Conservation (phyloP, 345 rosid species). For the Eucalyptus tenuipes region DNA sequence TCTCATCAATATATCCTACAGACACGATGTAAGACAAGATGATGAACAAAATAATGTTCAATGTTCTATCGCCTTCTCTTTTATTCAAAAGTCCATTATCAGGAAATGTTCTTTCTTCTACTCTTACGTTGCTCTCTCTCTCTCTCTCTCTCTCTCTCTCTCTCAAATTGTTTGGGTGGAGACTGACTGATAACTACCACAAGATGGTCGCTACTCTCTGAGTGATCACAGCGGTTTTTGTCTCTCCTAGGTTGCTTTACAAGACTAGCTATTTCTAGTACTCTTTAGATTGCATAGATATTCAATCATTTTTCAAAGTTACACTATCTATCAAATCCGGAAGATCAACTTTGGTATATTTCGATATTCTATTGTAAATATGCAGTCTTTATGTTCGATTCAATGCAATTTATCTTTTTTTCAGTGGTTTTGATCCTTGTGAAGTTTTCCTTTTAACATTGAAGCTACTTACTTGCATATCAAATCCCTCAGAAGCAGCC, state of each 20-base stretch:
- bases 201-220: neutral
- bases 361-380: neutral
- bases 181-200: neutral
- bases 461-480: conserved; percentile 43
- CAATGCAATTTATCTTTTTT: neutral
- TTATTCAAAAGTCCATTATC: neutral
- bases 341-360: neutral
- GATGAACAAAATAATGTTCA: neutral
- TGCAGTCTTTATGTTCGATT: neutral
- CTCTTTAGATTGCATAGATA: neutral
- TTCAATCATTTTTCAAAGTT: neutral
- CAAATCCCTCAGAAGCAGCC: conserved; percentile 19
- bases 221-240: neutral
- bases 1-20: conserved; percentile 56
- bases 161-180: neutral
- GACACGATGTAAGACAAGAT: neutral
- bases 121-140: neutral
- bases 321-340: neutral
- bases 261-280: neutral
- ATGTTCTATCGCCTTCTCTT: neutral
- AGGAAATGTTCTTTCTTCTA: neutral
- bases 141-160: conserved; percentile 4
- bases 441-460: neutral
- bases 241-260: neutral
- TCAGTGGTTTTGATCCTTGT: neutral